Evolutionary conservation across 1,284 basidiomycete species (phyloP), one percentile per base, ranked within the genome.

Genomic region (Pyrrhoderma noxium): DNA sequence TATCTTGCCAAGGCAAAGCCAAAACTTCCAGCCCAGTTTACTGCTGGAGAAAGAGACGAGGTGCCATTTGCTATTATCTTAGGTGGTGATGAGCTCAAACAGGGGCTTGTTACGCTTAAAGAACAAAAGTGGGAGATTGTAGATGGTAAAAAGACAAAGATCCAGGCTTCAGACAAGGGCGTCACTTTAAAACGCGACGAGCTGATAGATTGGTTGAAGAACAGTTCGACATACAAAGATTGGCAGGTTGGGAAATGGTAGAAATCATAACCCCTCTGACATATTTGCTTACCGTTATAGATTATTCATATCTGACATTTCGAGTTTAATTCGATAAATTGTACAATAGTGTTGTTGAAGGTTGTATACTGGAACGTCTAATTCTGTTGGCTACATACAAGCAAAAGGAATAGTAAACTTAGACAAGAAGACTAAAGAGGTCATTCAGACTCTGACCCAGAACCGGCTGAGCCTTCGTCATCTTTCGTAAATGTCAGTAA

Each of bases 1-100:
- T 99, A 92, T 73, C 73, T 93, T 64, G 90, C 93, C 61, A 98
- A 98, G 69, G 79, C 74, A 56, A 95, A 94, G 65, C 93, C 93
- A 1, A 98, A 98, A 67, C 72, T 93, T 35, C 72, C 74, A 1
- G 74, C 80, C 8, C 95, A 99, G 65, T 98, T 96, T 64, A 85
- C 86, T 16, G 83, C 86, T 2, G 89, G 91, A n/a, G 95, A 96
- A 69, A 83, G 75, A 64, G 94, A 98, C 61, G 84, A 89, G 58
- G 89, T 91, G 35, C 93, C 92, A 2, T 95, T 90, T 65, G 93
- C 90, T 1, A 79, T 97, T 53, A 89, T 98, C 57, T 71, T 99
- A 21, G 95, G 93, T 5, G 82, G 80, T 1, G 85, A 88, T 56
- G 95, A 99, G 71, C 73, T 94, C 55, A 83, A 82, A 60, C 76